Evolutionary conservation across 345 rosid genomes (phyloP), one percentile per base, ranked within the genome.

Genomic region (Boechera divaricarpa): DNA sequence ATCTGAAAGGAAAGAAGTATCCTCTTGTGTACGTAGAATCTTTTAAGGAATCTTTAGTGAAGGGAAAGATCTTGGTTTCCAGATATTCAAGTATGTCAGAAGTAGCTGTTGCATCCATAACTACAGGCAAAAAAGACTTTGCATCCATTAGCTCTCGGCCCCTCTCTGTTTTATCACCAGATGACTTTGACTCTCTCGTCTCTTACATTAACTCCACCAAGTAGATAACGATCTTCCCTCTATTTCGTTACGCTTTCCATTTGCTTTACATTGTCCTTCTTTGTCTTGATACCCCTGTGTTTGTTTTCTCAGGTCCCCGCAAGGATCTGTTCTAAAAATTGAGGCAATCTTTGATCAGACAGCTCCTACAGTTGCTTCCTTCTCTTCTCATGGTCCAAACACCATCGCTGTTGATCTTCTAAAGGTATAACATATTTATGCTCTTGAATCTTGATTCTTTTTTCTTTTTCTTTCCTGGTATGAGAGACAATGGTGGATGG

Each of bases 341-440:
- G 74, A 82, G 49, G 7, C 61, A 6, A 35, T 67, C 42, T 76
- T 42, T 36, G 53, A 74, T 60, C 45, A 53, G 7, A 28, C 2
- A 21, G 80, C 83, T 38, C 83, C 82, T 45, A 8, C 3, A 15
- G 65, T 84, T 36, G 75, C 72, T 74, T 9, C 24, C 2, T 82
- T 79, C 69, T 82, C 87, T 39, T 71, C 82, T 0, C 77, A 79
- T 0, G 83, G 87, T 15, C 87, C 87, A 29, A 84, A 75, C 59
- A 0, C 1, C 0, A 11, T 84, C 4, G 56, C 51, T 2, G 21
- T 18, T 2, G 82, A 77, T 69, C 41, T 85, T 53, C 28, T 81
- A 47, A 81, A 78, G 79, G 82, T 33, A 63, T 10, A 38, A 32
- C 15, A 9, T 13, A 12, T 36, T 36, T 63, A 12, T 52, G 54